Base-by-base conservation (phyloP, 2,329 filamentous ascomycete species). In the Harringtonia aguacate region DNA sequence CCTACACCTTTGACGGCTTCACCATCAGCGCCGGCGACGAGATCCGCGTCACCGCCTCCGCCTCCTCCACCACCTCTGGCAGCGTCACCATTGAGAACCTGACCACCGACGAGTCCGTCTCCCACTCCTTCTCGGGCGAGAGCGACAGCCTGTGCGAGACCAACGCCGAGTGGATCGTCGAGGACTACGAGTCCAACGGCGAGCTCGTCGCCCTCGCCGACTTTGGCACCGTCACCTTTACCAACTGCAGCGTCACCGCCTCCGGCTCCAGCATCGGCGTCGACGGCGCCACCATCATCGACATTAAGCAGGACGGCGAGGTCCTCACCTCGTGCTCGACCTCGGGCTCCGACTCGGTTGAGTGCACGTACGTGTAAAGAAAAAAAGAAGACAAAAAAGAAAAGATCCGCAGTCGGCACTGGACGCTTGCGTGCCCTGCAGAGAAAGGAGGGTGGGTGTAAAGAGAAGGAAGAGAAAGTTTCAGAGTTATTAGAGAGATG, bases 91-190 rank as follows among this genome's bases (percentile, higher is more conserved):
- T 58, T 17, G 44, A 47, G 15, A 49, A 49, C 42, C 41, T 45
- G 15, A 38, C 33, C 10, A 75, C 64, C 4, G 73, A 72, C 27
- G 55, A 69, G 52, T 65, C 54, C 5, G 73, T 73, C 24, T 66
- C 64, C 15, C 69, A 80, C 59, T 66, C 62, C 3, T 74, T 74
- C 53, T 65, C 61, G 8, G 20, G 41, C 48, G 20, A 48, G 41
- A 24, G 14, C 33, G 27, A 22, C n/a, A 9, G 27, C 13, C 52
- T 58, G 27, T 57, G 54, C 37, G 53, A 53, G 22, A 22, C 40
- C 37, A 55, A 57, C 43, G 53, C 52, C 36, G 55, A 56, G 40
- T 58, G 57, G 56, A 55, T 59, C 20, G 44, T 57, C 28, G 55
- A 56, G 47, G 53, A 56, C 46, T 57, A 54, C 28, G 51, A 52